These are phyloP conservation scores for Starmerella vaccinii DNA, from an alignment of 805 yeast species.

Conservation along the genomic window DNA sequence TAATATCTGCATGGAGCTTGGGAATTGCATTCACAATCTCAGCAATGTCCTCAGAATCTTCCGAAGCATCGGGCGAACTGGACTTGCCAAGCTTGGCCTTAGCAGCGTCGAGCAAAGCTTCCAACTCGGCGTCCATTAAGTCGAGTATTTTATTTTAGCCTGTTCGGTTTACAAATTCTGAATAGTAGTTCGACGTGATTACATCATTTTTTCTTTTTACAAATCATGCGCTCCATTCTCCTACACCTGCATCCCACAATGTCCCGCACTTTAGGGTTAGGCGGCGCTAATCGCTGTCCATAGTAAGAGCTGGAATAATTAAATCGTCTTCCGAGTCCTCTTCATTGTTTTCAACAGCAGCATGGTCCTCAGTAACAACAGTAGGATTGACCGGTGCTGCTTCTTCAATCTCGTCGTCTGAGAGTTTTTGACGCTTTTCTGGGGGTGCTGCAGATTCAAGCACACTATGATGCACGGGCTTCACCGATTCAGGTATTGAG, in stretches of 20 bases:
- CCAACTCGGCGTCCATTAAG: conserved; percentile 15
- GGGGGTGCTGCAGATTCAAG: conserved; percentile 2
- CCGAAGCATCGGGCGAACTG: conserved; percentile 12
- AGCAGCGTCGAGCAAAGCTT: conserved; percentile 14
- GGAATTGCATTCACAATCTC: conserved; percentile 9
- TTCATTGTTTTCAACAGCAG: conserved; percentile 15
- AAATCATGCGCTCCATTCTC: too few relatives aligned
- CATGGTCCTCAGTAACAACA: neutral
- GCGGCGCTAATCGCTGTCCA: conserved; percentile 21
- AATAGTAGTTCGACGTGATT: neutral
- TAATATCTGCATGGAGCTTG: neutral
- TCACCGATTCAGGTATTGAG: conserved; percentile 5
- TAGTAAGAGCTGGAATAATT: conserved; percentile 20
- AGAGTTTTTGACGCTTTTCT: conserved; percentile 7
- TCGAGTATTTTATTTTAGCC: neutral
- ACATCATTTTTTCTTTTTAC: conserved; percentile 5
- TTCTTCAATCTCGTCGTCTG: neutral
- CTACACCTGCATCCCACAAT: neutral
- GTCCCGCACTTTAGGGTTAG: neutral
- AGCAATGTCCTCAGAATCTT: conserved; percentile 24
- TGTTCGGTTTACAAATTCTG: neutral
- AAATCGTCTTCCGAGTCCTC: conserved; percentile 21
- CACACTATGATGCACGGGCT: conserved; percentile 1
- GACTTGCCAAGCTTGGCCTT: conserved; percentile 8
- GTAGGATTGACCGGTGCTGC: neutral